phyloP scores from a whole-genome alignment of 306 rosid species.

The Begonia peltatifolia region DNA sequence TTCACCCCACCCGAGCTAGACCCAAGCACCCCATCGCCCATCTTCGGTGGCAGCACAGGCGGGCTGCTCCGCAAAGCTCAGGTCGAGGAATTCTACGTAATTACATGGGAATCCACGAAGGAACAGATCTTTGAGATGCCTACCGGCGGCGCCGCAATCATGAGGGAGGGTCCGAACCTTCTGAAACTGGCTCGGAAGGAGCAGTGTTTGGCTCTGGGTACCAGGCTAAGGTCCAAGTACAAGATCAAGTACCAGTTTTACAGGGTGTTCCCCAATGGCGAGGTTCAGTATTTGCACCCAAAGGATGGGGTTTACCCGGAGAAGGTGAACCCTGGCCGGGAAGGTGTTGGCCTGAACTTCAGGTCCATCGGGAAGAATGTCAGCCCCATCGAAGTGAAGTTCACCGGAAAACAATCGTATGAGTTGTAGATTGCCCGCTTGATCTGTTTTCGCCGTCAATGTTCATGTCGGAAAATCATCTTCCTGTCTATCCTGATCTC shows the following conservation, averaged over 20 bases:
- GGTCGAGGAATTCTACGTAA: slow-evolving; percentile 86
- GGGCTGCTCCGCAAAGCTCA: slow-evolving; percentile 87
- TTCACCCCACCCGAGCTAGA: slow-evolving; percentile 85
- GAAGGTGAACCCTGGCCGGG: slow-evolving; percentile 88
- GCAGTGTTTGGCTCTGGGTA: slow-evolving; percentile 96
- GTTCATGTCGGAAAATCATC: too few species aligned
- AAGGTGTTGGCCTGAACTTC: slow-evolving; percentile 76
- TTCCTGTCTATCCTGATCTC: too few species aligned
- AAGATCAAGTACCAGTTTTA: slow-evolving; percentile 96
- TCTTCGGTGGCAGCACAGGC: slow-evolving; percentile 90
- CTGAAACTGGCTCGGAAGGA: slow-evolving; percentile 88
- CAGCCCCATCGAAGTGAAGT: slow-evolving; percentile 86
- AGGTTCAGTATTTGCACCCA: slow-evolving; percentile 92
- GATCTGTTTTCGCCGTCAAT: too few species aligned
- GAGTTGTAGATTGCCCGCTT: slow-evolving; percentile 27
- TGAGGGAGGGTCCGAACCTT: slow-evolving; percentile 85
- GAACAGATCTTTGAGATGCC: slow-evolving; percentile 99
- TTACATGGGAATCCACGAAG: slow-evolving; percentile 87
- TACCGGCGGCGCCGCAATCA: slow-evolving; percentile 95
- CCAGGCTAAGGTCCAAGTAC: slow-evolving; percentile 78
- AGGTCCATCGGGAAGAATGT: slow-evolving; percentile 94
- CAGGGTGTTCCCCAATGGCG: slow-evolving; percentile 96
- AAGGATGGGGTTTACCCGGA: slow-evolving; percentile 98
- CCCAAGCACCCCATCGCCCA: slow-evolving; percentile 92
- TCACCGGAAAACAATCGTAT: slow-evolving; percentile 83